phyloP scores from a whole-genome alignment of 305 asterid genomes.

The Plantago coronopus region DNA sequence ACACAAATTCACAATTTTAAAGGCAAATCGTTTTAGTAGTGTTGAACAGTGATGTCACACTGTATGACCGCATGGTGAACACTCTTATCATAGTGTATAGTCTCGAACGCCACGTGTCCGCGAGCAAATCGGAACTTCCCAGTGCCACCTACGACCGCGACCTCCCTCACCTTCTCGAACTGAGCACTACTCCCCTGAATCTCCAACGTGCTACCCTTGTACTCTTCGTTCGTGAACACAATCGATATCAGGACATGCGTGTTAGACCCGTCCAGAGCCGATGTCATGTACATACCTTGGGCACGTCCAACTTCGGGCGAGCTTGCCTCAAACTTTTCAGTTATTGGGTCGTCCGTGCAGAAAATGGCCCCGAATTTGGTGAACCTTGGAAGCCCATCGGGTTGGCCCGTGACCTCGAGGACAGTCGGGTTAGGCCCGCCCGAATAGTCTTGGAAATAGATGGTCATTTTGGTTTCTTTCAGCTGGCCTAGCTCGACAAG shows the following conservation, averaged over 20 bases:
- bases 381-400: constrained; percentile 11
- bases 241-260: constrained; percentile 23
- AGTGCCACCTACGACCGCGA: constrained; percentile 28
- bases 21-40: not conserved
- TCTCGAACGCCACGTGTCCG: constrained; percentile 27
- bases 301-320: constrained; percentile 19
- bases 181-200: constrained; percentile 24
- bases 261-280: constrained; percentile 26
- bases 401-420: constrained; percentile 12
- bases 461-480: constrained; percentile 32
- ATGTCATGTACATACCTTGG: constrained; percentile 26
- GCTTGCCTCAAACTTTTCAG: constrained; percentile 10
- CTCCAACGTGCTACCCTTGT: constrained; percentile 24
- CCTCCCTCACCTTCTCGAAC: constrained; percentile 24
- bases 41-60: constrained; percentile 7
- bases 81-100: constrained; percentile 14
- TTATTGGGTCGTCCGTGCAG: constrained; percentile 23
- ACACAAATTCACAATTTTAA: too few relatives aligned
- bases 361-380: constrained; percentile 25
- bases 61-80: constrained; percentile 15
- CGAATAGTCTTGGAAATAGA: constrained; percentile 24
- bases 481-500: constrained; percentile 11
- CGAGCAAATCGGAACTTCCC: constrained; percentile 26
- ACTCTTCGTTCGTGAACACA: constrained; percentile 24
- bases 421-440: constrained; percentile 32